Conservation (phyloP, 768 basidiomycete species). For the Cyclocybe aegerita region DNA sequence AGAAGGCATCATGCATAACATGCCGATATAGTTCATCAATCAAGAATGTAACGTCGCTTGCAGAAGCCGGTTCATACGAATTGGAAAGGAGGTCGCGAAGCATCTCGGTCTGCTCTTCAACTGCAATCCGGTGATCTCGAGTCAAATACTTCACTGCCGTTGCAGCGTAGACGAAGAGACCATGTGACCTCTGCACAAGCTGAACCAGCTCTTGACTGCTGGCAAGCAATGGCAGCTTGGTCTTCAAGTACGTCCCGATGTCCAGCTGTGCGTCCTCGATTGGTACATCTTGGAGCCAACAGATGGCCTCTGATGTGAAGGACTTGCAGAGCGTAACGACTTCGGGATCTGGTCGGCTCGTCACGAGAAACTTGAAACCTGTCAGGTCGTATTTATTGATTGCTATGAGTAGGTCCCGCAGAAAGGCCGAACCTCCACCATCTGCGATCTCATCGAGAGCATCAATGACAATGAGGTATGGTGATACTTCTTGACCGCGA, state of each 20-base stretch:
- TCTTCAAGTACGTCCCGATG: conserved; percentile 5
- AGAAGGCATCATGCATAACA: conserved; percentile 15
- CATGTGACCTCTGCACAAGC: conserved; percentile 14
- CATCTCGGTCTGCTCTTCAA: conserved; percentile 7
- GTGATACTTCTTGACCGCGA: background rate
- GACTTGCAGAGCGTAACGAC: conserved; percentile 12
- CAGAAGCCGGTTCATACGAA: background rate
- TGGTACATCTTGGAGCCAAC: conserved; percentile 11
- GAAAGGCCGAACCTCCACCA: conserved; percentile 9
- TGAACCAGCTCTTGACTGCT: conserved; percentile 3
- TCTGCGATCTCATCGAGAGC: conserved; percentile 22
- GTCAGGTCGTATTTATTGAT: conserved; percentile 7
- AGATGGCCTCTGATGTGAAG: conserved; percentile 9
- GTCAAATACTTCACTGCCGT: conserved; percentile 20
- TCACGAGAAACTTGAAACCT: conserved; percentile 23
- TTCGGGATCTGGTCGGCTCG: conserved; percentile 20
- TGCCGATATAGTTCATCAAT: conserved; percentile 15
- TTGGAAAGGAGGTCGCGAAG: conserved; percentile 5
- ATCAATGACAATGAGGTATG: conserved; percentile 21
- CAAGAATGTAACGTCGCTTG: no score
- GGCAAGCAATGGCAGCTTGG: conserved; percentile 2
- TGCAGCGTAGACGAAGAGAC: conserved; percentile 28
- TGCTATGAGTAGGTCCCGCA: conserved; percentile 9
- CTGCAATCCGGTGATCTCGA: background rate
- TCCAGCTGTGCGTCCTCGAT: conserved; percentile 6